Evolutionary conservation across 148 eudicot species (phyloP), one percentile per base, ranked within the genome.

Genomic region (Diospyros lotus): DNA sequence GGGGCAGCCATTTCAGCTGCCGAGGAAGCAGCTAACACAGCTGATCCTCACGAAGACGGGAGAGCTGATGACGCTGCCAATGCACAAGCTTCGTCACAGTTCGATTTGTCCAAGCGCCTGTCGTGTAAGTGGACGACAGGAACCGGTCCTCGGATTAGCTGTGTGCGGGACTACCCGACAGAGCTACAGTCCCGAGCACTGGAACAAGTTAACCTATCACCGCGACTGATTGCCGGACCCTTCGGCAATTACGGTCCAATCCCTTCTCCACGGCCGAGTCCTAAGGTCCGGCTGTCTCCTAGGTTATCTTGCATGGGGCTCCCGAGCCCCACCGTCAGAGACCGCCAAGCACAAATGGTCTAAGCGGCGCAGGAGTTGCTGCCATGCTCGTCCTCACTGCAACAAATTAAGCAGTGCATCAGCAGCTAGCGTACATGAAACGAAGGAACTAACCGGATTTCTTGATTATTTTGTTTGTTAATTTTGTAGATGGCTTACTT

Each of bases 161-260:
- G 97, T 78, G 97, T 92, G 28, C 75, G 95, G 66, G 97, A 92
- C 78, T 92, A 92, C 78, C 97, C 97, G 10, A 68, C 87, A 46
- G 93, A 92, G 75, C 79, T 92, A 28, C 97, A 90, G 68, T 87
- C 77, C 65, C 95, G 86, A 11, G 97, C 95, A 43, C 97, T 92
- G n/a, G 97, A 92, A 75, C 97, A 92, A 38, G 97, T 92, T 65
- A 90, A 90, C 85, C 84, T 92, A 9, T 92, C 97, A 18, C 97
- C 97, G 55, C 91, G 97, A 13, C 40, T 73, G 61, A 75, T 66
- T 53, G 63, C 75, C 55, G 84, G 76, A 43, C 58, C 83, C 3
- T 45, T 60, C 48, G 71, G 75, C 2, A 46, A 56, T 52, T 74
- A 71, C n/a, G 84, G 86, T 51, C 86, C 86, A 3, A 78, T 89